Base-by-base conservation (phyloP, 441 rosid genomes). In the Sinapis alba region DNA sequence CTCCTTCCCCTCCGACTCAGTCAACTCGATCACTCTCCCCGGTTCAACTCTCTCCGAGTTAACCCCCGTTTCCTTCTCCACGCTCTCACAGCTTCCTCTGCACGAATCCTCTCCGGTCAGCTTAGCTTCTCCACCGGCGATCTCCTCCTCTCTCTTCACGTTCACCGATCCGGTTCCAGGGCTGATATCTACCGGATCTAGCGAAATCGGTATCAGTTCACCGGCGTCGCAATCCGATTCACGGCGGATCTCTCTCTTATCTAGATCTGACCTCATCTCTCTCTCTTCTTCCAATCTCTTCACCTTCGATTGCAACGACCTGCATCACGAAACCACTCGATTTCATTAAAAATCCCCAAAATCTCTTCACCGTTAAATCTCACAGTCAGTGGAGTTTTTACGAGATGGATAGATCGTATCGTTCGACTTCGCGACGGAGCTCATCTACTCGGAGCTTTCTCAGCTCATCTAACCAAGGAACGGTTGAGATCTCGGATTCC, bases 221-320 rank as follows among this genome's bases (percentile, higher is more conserved):
- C 27, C 59, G 26, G 13, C 24, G 59, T 54, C 27, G 15, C 59
- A 4, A 54, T 11, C 60, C 28, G 28, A 54, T 10, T 54, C 60
- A 6, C 15, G 15, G 28, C 60, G 28, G 60, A 21, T 3, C 27
- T 54, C 60, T 11, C 11, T 21, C 60, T 54, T 54, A 10, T 54
- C 28, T 21, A 54, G 60, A 57, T 24, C 18, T 24, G 61, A 57
- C 28, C 28, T 54, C 27, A 11, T 60, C 50, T 83, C 83, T 64
- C 86, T 58, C 76, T 85, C 91, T 11, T 85, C 84, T 60, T 77
- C 84, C 73, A 87, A 68, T 76, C 51, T 80, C 79, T 81, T 79
- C 79, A 87, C 85, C 80, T 85, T 87, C 82, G 68, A 77, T 76
- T 84, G 85, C 79, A 87, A 76, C 13, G 89, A 83, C 80, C 89